These are phyloP conservation scores for Botryosphaeria agaves DNA, from an alignment of 2,329 filamentous ascomycete species.

Conservation along the genomic window DNA sequence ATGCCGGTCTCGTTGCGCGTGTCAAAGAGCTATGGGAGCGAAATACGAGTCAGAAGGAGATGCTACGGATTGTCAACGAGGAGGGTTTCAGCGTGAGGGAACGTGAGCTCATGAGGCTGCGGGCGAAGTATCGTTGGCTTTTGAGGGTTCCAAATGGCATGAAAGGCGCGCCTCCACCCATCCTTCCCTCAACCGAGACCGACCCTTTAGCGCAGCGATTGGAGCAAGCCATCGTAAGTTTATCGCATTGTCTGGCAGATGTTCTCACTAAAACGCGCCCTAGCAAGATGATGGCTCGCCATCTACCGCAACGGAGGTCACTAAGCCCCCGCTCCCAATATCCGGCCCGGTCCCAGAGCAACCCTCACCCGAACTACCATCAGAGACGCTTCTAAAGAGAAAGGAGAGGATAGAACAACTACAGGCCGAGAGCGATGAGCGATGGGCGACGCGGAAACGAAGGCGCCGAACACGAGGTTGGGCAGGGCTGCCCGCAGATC, in stretches of 20 bases:
- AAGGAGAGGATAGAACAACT: slow-evolving; percentile 36
- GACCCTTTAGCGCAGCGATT: slow-evolving; percentile 1
- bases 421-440: slow-evolving; percentile 42
- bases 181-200: neutral
- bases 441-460: slow-evolving; percentile 46
- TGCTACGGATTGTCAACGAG: slow-evolving; percentile 49
- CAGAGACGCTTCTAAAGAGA: slow-evolving; percentile 33
- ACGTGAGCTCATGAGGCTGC: slow-evolving; percentile 51
- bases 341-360: no score
- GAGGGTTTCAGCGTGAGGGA: slow-evolving; percentile 61
- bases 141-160: slow-evolving; percentile 44
- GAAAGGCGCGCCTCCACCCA: slow-evolving; percentile 15
- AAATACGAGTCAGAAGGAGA: slow-evolving; percentile 56
- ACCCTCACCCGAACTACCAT: slow-evolving; percentile 18
- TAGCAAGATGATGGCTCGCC: neutral
- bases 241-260: no score
- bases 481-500: slow-evolving; percentile 49
- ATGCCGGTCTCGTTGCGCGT: slow-evolving; percentile 46
- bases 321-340: no score
- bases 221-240: slow-evolving; percentile 3
- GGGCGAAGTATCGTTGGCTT: slow-evolving; percentile 50
- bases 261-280: no score
- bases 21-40: slow-evolving; percentile 63
- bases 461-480: slow-evolving; percentile 51
- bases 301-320: neutral